phyloP scores from a whole-genome alignment of 306 rosid species.

The Hippophae gyantsensis region DNA sequence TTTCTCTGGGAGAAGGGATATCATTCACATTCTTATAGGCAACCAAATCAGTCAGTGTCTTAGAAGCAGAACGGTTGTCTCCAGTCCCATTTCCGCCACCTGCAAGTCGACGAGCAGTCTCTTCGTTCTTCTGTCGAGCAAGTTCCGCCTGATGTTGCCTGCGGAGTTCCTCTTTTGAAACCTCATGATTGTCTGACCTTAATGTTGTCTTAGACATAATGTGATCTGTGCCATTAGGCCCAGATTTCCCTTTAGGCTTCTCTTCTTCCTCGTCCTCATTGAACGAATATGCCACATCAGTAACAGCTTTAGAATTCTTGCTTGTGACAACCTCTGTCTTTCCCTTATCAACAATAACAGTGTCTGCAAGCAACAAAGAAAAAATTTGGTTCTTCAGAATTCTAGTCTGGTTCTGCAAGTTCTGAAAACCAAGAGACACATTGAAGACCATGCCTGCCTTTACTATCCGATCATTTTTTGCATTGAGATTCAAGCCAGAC shows the following conservation, averaged over 20 bases:
- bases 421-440: constrained; percentile 83
- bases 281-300: constrained; percentile 85
- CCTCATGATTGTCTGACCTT: constrained; percentile 88
- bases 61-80: constrained; percentile 46
- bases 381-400: constrained; percentile 48
- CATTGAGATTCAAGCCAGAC: constrained; percentile 76
- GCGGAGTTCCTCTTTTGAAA: constrained; percentile 85
- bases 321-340: constrained; percentile 60
- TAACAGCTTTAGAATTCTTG: constrained; percentile 58
- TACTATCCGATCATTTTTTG: constrained; percentile 62
- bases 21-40: constrained; percentile 88
- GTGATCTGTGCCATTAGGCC: constrained; percentile 34
- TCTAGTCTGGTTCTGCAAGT: constrained; percentile 40
- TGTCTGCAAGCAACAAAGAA: constrained; percentile 80
- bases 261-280: constrained; percentile 74
- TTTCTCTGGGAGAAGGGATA: constrained; percentile 57
- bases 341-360: constrained; percentile 55
- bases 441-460: constrained; percentile 85
- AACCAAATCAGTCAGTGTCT: constrained; percentile 48
- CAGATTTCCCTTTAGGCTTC: constrained; percentile 30
- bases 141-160: constrained; percentile 98
- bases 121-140: constrained; percentile 97
- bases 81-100: constrained; percentile 60
- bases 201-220: constrained; percentile 66
- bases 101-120: constrained; percentile 89